Percentiles rank a stretch among this genome's conserved stretches.
phyloP scores from a whole-genome alignment of 2,329 filamentous ascomycete species.

The Penicillium palitans region DNA sequence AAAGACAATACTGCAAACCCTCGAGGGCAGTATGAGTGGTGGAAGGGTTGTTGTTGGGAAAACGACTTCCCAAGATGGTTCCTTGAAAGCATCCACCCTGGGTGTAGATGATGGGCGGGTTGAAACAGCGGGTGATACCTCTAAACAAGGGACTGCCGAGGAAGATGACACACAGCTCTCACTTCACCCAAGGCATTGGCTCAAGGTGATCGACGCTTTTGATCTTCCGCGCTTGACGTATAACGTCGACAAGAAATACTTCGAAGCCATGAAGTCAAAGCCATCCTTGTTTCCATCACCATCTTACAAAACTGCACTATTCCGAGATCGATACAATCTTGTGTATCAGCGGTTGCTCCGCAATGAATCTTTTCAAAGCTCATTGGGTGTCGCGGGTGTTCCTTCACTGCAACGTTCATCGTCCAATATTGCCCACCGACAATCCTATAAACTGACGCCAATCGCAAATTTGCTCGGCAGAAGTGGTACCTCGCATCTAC shows the following conservation, averaged over 20 bases:
- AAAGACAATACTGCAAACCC: conserved; percentile 75
- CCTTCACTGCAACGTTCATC: conserved; percentile 59
- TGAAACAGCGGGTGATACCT: conserved; percentile 52
- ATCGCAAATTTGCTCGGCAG: conserved; percentile 75
- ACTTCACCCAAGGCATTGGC: conserved; percentile 73
- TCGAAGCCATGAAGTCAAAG: conserved; percentile 69
- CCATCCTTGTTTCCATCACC: conserved; percentile 73
- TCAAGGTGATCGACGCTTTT: conserved; percentile 80
- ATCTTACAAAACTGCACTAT: conserved; percentile 78
- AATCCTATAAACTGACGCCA: conserved; percentile 83
- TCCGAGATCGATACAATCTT: conserved; percentile 87
- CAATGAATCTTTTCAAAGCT: conserved; percentile 89
- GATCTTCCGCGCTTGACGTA: conserved; percentile 67
- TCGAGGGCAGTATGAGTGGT: conserved; percentile 89
- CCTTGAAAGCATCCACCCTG: conserved; percentile 38
- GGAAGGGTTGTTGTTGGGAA: conserved; percentile 58
- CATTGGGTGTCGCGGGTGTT: conserved; percentile 64
- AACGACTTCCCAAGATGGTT: conserved; percentile 33
- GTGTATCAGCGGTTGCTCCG: conserved; percentile 88
- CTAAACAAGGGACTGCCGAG: conserved; percentile 50
- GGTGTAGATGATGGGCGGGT: conserved; percentile 44
- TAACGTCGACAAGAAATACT: conserved; percentile 73
- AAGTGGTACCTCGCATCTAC: conserved; percentile 78
- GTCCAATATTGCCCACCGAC: conserved; percentile 58
- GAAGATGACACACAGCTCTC: conserved; percentile 62